Evolutionary conservation across 1,139 yeast genomes (phyloP).

Genomic region (Candida sojae): DNA sequence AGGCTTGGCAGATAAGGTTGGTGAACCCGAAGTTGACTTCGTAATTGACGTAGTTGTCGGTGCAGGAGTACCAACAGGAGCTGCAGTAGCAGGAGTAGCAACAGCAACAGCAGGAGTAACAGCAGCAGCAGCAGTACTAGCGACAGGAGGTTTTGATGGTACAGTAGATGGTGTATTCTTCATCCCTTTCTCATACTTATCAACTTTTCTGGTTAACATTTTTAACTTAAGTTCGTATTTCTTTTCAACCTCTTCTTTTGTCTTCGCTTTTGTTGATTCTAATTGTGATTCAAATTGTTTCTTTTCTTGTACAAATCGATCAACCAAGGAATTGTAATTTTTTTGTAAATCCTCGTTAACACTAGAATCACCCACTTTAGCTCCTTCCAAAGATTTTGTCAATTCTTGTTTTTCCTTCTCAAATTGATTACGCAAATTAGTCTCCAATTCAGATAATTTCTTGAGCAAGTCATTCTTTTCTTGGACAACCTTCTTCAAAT

Average conservation of each 20-base stretch:
- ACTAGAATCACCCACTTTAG: constrained; percentile 10
- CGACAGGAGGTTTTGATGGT: constrained; percentile 1
- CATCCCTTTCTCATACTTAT: constrained; percentile 26
- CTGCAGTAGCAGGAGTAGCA: constrained; percentile 1
- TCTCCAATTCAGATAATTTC: constrained; percentile 15
- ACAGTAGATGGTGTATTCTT: background rate
- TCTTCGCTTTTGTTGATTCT: constrained; percentile 31
- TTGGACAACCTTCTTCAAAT: constrained; percentile 13
- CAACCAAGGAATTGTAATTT: constrained; percentile 21
- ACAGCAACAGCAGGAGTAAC: constrained; percentile 3
- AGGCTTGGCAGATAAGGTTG: background rate
- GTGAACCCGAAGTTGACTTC: constrained; percentile 1
- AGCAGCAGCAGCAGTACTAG: constrained; percentile 5
- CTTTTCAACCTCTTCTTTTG: constrained; percentile 38
- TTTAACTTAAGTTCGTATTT: constrained; percentile 42
- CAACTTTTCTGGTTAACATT: constrained; percentile 46
- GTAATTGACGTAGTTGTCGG: constrained; percentile 6
- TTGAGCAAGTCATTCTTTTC: constrained; percentile 16
- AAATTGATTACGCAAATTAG: constrained; percentile 14
- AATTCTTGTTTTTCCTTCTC: constrained; percentile 20
- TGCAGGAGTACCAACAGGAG: constrained; percentile 1
- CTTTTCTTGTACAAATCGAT: constrained; percentile 20
- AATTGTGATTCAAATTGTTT: constrained; percentile 27
- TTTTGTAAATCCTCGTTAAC: constrained; percentile 11
- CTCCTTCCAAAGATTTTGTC: constrained; percentile 17